A percentile compares a stretch with the other conserved stretches of the same genome.
These are phyloP conservation scores for Penicillium antarcticum DNA, from an alignment of 495 filamentous ascomycete species.

Conservation along the genomic window DNA sequence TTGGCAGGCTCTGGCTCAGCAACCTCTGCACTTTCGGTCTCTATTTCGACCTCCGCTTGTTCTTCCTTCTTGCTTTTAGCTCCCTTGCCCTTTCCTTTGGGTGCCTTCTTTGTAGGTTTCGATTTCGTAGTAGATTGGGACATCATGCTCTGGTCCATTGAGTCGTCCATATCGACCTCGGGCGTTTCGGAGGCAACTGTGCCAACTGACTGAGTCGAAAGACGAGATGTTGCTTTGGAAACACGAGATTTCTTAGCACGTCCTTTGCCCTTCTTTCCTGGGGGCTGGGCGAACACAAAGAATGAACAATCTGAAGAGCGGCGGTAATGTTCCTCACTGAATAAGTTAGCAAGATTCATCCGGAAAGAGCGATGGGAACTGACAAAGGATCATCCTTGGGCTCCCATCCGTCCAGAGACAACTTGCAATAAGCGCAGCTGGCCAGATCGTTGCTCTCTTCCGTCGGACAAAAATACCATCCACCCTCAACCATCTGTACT, in stretches of 20 bases:
- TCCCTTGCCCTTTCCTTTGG: constrained; percentile 36
- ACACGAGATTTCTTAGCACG: constrained; percentile 52
- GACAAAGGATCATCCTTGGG: constrained; percentile 82
- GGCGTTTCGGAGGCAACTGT: constrained; percentile 52
- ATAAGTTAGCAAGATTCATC: constrained; percentile 23
- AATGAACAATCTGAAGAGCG: constrained; percentile 79
- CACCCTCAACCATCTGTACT: constrained; percentile 77
- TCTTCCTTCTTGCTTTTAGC: constrained; percentile 59
- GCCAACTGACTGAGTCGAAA: constrained; percentile 65
- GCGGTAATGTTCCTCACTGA: constrained; percentile 79
- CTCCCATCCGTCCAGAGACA: constrained; percentile 90
- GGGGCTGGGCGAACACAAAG: constrained; percentile 55
- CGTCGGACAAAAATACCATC: constrained; percentile 89
- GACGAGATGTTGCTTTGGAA: constrained; percentile 64
- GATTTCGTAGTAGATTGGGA: constrained; percentile 49
- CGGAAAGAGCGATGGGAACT: constrained; percentile 30
- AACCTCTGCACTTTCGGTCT: constrained; percentile 26
- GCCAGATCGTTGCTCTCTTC: constrained; percentile 78
- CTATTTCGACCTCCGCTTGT: constrained; percentile 43
- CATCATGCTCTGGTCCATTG: constrained; percentile 64
- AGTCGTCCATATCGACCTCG: constrained; percentile 54
- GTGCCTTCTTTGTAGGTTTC: constrained; percentile 49
- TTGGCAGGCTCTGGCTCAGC: constrained; percentile 32
- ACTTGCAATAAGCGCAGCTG: constrained; percentile 81
- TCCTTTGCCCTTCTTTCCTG: constrained; percentile 44